Conservation (phyloP, 306 rosid genomes). For the Ammopiptanthus mongolicus region DNA sequence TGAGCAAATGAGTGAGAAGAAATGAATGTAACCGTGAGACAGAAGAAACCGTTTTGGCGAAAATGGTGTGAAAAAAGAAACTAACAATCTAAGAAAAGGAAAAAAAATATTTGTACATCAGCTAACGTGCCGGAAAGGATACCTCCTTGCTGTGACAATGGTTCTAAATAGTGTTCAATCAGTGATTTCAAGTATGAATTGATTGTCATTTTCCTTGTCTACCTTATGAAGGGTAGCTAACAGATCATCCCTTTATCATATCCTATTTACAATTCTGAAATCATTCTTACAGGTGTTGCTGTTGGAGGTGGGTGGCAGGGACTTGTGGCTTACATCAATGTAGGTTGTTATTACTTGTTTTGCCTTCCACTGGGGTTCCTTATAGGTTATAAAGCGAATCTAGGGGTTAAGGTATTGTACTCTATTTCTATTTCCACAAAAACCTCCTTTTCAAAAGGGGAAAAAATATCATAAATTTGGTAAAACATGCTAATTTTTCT, state of each 20-base stretch:
- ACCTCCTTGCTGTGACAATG: conserved; percentile 71
- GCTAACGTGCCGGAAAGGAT: too few species aligned
- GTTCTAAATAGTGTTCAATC: conserved; percentile 85
- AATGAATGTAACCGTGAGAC: too few species aligned
- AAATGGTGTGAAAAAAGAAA: too few species aligned
- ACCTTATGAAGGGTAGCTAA: background rate
- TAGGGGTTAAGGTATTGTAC: conserved; percentile 61
- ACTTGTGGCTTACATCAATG: conserved; percentile 72
- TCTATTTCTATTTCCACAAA: background rate
- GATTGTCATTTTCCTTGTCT: background rate
- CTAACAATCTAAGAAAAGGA: too few species aligned
- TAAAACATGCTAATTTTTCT: background rate
- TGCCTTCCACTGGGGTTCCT: conserved; percentile 71
- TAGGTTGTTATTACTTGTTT: conserved; percentile 71
- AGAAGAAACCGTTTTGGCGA: too few species aligned
- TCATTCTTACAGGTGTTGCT: conserved; percentile 68
- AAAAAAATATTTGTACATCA: too few species aligned
- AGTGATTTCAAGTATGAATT: conserved; percentile 63
- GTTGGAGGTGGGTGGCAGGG: conserved; percentile 96
- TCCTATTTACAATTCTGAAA: background rate
- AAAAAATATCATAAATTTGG: background rate
- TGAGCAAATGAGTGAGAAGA: too few species aligned
- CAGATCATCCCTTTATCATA: background rate
- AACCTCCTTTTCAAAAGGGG: background rate
- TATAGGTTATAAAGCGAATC: conserved; percentile 54